These are phyloP conservation scores for Cladosporium sp. DNA, from an alignment of 2,329 filamentous ascomycete species.

Conservation along the genomic window DNA sequence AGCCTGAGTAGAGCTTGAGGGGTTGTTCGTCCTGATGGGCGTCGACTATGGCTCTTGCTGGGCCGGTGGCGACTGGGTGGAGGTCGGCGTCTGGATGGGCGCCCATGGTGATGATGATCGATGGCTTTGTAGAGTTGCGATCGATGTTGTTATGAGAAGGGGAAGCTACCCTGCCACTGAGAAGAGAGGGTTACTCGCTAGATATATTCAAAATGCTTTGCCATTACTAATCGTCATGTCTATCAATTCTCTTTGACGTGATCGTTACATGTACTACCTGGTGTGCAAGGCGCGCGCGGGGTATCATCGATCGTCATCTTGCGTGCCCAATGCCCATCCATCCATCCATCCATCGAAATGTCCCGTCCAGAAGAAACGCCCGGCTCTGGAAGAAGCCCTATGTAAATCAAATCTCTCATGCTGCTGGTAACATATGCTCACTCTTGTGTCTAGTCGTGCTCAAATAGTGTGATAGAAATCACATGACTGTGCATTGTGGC, in stretches of 20 bases:
- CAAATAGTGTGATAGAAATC: not conserved
- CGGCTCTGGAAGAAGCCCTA: not conserved
- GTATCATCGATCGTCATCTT: constrained; percentile 6
- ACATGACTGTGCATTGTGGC: constrained; percentile 33
- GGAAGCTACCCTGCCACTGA: too few relatives aligned
- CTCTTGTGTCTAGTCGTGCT: not conserved
- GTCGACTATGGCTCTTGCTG: constrained; percentile 41
- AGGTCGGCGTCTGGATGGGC: constrained; percentile 45
- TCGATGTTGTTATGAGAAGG: not conserved
- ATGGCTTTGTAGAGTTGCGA: not conserved
- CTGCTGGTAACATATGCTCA: not conserved
- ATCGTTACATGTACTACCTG: not conserved
- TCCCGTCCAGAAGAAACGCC: not conserved
- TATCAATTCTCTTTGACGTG: constrained; percentile 1
- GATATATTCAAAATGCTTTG: not conserved
- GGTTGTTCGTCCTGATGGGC: constrained; percentile 34
- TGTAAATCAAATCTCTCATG: not conserved
- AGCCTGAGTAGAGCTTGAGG: constrained; percentile 38
- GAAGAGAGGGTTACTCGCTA: not conserved
- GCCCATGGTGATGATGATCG: constrained; percentile 19
- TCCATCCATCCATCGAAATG: too few relatives aligned
- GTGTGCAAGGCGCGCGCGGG: not conserved
- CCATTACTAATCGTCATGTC: constrained; percentile 16
- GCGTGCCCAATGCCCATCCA: not conserved
- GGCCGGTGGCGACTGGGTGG: constrained; percentile 47